A percentile compares a stretch with the other conserved stretches of the same genome.
Conservation (phyloP, 2,329 filamentous ascomycete species). For the Fusarium veterinarium region DNA sequence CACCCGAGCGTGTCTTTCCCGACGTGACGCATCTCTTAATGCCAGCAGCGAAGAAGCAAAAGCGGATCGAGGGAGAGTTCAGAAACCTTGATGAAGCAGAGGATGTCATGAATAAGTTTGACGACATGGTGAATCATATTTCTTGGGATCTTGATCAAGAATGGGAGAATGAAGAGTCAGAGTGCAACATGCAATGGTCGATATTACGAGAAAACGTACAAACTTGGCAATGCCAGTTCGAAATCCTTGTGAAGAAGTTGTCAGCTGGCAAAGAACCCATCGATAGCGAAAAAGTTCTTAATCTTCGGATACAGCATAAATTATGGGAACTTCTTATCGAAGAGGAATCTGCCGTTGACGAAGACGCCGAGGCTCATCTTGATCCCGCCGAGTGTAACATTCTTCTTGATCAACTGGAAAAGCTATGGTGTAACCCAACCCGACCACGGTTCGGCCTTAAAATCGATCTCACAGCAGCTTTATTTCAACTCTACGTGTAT, state of each 20-base stretch:
- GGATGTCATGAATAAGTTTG: conserved; percentile 11
- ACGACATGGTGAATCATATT: conserved; percentile 2
- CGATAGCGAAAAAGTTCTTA: background rate
- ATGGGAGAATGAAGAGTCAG: conserved; percentile 6
- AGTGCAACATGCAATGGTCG: background rate
- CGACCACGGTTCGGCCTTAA: conserved; percentile 7
- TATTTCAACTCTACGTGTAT: conserved; percentile 12
- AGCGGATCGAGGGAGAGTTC: background rate
- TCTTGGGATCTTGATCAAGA: conserved; percentile 11
- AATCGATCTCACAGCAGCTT: conserved; percentile 1
- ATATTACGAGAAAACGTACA: background rate
- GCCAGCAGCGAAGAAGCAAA: background rate
- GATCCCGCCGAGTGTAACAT: background rate
- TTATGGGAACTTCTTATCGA: background rate
- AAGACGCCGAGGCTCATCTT: background rate
- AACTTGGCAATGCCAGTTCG: background rate
- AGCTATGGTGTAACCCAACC: background rate
- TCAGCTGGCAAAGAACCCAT: background rate
- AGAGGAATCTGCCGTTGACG: background rate
- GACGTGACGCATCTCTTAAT: background rate
- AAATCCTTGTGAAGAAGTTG: background rate
- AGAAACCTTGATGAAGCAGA: conserved; percentile 2
- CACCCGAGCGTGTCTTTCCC: background rate
- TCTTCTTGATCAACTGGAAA: background rate
- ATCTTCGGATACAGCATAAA: conserved; percentile 9